Conservation (phyloP, 192 early-diverging fungal species). For the Entomortierella parvispora region DNA sequence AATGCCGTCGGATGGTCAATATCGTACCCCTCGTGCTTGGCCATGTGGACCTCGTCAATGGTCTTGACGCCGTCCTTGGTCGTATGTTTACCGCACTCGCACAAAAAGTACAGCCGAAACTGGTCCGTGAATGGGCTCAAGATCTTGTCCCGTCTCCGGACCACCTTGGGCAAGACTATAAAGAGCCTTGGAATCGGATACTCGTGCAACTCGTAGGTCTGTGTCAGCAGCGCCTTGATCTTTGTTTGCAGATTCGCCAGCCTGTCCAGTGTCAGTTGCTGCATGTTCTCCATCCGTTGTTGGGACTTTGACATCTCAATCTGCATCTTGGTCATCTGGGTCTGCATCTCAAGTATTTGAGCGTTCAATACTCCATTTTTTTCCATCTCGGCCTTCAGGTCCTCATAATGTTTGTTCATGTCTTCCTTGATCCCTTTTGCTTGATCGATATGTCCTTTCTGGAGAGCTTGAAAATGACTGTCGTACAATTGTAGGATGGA, state of each 20-base stretch:
- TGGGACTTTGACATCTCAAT: not conserved
- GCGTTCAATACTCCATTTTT: too few species aligned
- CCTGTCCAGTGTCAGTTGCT: not conserved
- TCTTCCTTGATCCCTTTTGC: not conserved
- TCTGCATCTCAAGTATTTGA: not conserved
- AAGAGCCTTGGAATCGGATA: slow-evolving; percentile 14
- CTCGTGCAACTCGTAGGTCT: slow-evolving; percentile 19
- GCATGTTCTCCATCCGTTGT: not conserved
- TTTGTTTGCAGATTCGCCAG: not conserved
- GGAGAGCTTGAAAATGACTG: not conserved
- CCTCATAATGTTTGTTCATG: not conserved
- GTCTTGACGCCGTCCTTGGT: not conserved
- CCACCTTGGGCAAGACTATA: slow-evolving; percentile 13
- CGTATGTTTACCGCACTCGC: slow-evolving; percentile 23
- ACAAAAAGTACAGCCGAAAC: slow-evolving; percentile 17
- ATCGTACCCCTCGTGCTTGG: slow-evolving; percentile 21
- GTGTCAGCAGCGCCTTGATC: slow-evolving; percentile 2
- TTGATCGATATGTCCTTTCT: not conserved
- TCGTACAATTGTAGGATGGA: not conserved
- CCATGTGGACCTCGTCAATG: slow-evolving; percentile 7
- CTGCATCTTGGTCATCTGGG: too few species aligned
- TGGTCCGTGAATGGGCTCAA: not conserved
- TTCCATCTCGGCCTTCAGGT: not conserved
- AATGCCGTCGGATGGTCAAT: slow-evolving; percentile 3
- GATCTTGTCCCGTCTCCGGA: not conserved